A percentile compares a stretch with the other conserved stretches of the same genome.
Evolutionary conservation across 176 grass and related monocot species (phyloP).

Genomic region (Avena eriantha): DNA sequence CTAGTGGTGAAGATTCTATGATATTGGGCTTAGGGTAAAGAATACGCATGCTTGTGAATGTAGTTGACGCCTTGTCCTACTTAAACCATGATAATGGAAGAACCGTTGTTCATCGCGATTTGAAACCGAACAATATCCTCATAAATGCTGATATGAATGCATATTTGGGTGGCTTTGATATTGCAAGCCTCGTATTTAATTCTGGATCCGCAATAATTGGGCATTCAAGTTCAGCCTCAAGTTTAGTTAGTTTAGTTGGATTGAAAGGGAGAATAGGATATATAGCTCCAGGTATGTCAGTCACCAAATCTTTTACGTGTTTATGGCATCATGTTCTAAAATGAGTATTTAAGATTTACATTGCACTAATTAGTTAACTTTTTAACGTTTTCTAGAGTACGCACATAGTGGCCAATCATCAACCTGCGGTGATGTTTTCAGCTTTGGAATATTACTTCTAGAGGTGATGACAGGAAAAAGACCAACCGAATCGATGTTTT

Average conservation of each 20-base stretch:
- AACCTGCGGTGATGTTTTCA: slow-evolving; percentile 2
- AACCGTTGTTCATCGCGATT: slow-evolving; percentile 49
- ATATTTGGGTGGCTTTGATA: slow-evolving; percentile 58
- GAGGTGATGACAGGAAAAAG: background rate
- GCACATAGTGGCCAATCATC: background rate
- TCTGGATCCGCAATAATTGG: background rate
- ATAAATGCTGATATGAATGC: slow-evolving; percentile 54
- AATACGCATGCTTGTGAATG: slow-evolving; percentile 39
- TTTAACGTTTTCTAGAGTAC: background rate
- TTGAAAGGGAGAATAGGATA: slow-evolving; percentile 63
- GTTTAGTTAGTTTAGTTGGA: background rate
- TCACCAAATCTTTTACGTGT: background rate
- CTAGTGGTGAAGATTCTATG: slow-evolving; percentile 2
- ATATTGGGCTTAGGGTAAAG: slow-evolving; percentile 33
- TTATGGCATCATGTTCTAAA: background rate
- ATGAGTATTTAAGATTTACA: background rate
- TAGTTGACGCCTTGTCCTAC: slow-evolving; percentile 56
- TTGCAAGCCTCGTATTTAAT: slow-evolving; percentile 43
- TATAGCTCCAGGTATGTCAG: slow-evolving; percentile 54
- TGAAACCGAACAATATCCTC: slow-evolving; percentile 57
- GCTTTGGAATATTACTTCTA: slow-evolving; percentile 5
- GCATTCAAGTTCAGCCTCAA: background rate
- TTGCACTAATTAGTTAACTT: background rate
- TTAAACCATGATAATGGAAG: slow-evolving; percentile 44
- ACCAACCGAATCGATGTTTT: background rate